phyloP scores from a whole-genome alignment of 208 protist species.

The Leishmania mexicana region DNA sequence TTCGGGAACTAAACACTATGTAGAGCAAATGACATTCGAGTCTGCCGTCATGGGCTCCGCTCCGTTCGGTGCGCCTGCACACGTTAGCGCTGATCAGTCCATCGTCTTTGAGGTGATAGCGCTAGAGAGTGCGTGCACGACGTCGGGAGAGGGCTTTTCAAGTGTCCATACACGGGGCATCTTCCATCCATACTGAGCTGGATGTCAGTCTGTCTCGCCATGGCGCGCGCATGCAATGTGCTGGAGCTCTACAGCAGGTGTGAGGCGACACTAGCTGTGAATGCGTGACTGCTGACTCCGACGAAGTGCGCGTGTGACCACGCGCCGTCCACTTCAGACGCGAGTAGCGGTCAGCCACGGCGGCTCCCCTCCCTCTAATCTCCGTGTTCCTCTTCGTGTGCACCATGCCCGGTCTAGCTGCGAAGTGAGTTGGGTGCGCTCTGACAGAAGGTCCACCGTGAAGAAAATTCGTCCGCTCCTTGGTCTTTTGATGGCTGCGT shows the following conservation, averaged over 20 bases:
- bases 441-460: neutral
- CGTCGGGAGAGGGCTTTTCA: slow-evolving; percentile 14
- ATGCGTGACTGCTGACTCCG: neutral
- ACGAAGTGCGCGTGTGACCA: neutral
- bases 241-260: slow-evolving; percentile 12
- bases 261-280: slow-evolving; percentile 1
- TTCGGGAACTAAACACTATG: slow-evolving; percentile 5
- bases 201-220: slow-evolving; percentile 1
- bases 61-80: neutral
- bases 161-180: slow-evolving; percentile 2
- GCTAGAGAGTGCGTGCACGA: slow-evolving; percentile 8
- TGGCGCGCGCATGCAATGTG: neutral
- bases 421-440: neutral
- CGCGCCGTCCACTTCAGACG: neutral
- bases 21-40: slow-evolving; percentile 1
- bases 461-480: neutral
- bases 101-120: neutral
- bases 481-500: no score
- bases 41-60: slow-evolving; percentile 11
- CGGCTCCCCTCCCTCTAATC: neutral
- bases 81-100: neutral
- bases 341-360: neutral
- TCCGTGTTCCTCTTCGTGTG: neutral
- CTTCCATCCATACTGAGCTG: slow-evolving; percentile 11
- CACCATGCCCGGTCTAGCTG: neutral